phyloP scores from a whole-genome alignment of 1,284 basidiomycete species.

The Cutaneotrichosporon sp. region DNA sequence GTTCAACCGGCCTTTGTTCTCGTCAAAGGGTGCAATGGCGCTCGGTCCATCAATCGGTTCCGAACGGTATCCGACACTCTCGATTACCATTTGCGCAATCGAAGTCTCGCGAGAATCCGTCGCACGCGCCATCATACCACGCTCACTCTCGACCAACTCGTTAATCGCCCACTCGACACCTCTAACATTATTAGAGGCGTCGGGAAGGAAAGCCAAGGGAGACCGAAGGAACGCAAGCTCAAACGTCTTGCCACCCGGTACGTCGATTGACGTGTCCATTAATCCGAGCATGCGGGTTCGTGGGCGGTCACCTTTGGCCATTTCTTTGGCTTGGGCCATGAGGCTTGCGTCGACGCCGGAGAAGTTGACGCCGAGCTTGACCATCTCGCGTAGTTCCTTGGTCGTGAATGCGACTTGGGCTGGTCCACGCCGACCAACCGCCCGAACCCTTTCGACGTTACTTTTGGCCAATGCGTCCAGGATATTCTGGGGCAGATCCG shows the following conservation, averaged over 20 bases:
- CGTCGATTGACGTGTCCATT: constrained; percentile 44
- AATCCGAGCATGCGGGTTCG: constrained; percentile 56
- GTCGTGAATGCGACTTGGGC: constrained; percentile 88
- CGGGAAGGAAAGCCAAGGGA: constrained; percentile 59
- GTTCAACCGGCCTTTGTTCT: constrained; percentile 41
- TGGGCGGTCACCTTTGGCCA: constrained; percentile 53
- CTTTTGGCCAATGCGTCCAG: constrained; percentile 63
- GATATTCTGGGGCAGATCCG: constrained; percentile 78
- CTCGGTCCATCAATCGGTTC: constrained; percentile 57
- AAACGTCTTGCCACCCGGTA: constrained; percentile 61
- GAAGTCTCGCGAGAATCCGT: constrained; percentile 62
- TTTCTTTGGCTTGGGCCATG: constrained; percentile 47
- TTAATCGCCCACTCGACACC: constrained; percentile 47
- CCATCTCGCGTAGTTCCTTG: constrained; percentile 91
- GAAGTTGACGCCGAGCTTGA: constrained; percentile 65
- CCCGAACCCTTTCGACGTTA: constrained; percentile 68
- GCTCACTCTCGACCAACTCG: constrained; percentile 33
- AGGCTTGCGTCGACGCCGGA: constrained; percentile 40
- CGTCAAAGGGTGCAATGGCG: constrained; percentile 51
- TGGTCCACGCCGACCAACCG: constrained; percentile 82
- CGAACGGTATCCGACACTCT: constrained; percentile 82
- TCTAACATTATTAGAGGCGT: constrained; percentile 46
- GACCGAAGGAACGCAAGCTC: constrained; percentile 76
- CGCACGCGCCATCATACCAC: constrained; percentile 58
- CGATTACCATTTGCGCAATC: constrained; percentile 74